Conservation (phyloP, 805 yeast species). For the Wickerhamomyces ciferrii region DNA sequence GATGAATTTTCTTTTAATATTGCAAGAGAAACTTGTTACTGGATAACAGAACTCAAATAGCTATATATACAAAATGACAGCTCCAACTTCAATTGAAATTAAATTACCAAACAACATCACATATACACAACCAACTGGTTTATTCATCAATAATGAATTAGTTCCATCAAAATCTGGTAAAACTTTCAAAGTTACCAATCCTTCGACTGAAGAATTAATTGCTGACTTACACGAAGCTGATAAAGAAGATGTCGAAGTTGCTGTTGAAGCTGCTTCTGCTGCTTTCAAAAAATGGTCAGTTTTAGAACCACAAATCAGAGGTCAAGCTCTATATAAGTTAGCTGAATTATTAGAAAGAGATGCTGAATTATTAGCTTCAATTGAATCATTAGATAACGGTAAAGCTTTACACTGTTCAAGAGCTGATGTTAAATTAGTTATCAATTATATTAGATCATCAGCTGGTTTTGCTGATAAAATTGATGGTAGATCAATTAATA, state of each 20-base stretch:
- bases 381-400: conserved; percentile 51
- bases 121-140: conserved; percentile 57
- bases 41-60: not conserved
- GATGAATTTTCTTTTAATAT: too few relatives aligned
- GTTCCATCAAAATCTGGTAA: conserved; percentile 49
- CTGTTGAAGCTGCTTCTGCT: conserved; percentile 58
- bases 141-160: conserved; percentile 61
- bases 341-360: conserved; percentile 46
- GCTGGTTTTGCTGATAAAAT: conserved; percentile 53
- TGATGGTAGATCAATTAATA: conserved; percentile 40
- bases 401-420: conserved; percentile 42
- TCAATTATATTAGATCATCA: conserved; percentile 42
- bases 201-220: conserved; percentile 57
- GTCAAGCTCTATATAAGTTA: conserved; percentile 34
- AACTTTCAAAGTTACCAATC: conserved; percentile 50
- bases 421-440: conserved; percentile 42
- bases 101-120: conserved; percentile 52
- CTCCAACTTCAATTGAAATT: conserved; percentile 19
- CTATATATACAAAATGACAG: conserved; percentile 1
- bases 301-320: conserved; percentile 40
- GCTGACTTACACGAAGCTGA: conserved; percentile 48
- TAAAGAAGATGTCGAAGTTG: conserved; percentile 43
- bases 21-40: not conserved
- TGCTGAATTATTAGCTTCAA: conserved; percentile 41
- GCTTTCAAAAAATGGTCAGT: conserved; percentile 56